phyloP scores from a whole-genome alignment of 1,139 yeast species.

The Entelexis sorbosivorans region DNA sequence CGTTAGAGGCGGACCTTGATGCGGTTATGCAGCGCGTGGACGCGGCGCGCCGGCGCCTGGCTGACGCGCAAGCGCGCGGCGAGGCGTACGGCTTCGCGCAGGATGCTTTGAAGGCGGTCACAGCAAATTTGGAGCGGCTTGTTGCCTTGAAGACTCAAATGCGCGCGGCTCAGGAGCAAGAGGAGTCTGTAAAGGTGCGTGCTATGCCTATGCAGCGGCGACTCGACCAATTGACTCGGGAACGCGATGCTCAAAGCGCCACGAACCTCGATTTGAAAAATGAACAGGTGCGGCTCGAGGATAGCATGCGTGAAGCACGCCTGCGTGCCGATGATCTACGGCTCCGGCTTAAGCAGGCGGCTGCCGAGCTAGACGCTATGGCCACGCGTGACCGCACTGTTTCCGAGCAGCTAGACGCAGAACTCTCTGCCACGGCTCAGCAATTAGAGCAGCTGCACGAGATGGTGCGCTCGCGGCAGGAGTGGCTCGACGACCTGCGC shows the following conservation, averaged over 20 bases:
- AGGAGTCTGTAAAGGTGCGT: not conserved
- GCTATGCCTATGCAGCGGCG: not conserved
- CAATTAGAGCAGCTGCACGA: not conserved
- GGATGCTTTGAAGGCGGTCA: not conserved
- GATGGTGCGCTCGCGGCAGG: slow-evolving; percentile 1
- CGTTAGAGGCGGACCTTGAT: not conserved
- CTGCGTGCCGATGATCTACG: not conserved
- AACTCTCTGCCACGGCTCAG: not conserved
- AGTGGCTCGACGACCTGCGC: slow-evolving; percentile 3
- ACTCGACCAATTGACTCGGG: not conserved
- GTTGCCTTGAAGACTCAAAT: not conserved
- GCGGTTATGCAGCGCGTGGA: not conserved
- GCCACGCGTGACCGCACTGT: not conserved
- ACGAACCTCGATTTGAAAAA: not conserved
- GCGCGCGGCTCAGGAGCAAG: not conserved
- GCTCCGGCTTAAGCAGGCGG: not conserved
- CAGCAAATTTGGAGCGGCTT: not conserved
- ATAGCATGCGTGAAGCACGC: not conserved
- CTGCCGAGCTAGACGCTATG: not conserved
- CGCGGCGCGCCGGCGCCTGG: not conserved
- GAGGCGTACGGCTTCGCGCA: not conserved
- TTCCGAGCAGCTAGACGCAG: not conserved
- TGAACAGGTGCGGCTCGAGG: not conserved
- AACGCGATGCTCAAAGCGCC: not conserved
- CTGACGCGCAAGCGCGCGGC: not conserved